Evolutionary conservation across 2,329 filamentous ascomycete species (phyloP).

Genomic region (Aspergillus piperis): DNA sequence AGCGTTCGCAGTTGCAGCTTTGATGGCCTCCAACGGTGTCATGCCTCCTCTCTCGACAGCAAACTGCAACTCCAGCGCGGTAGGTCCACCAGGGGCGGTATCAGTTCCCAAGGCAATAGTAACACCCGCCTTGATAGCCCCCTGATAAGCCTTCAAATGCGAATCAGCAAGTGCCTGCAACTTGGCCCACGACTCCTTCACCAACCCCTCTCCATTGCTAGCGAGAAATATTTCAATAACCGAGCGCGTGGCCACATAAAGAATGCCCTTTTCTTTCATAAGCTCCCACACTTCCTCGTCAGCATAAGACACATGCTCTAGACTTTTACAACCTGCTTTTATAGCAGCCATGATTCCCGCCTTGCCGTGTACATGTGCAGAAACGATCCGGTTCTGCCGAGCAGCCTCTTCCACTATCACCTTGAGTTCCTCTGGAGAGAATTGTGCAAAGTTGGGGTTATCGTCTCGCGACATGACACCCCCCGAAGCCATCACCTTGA

Average conservation of each 20-base stretch:
- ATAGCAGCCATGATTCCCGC: constrained; percentile 1
- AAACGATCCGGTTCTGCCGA: background rate
- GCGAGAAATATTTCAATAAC: background rate
- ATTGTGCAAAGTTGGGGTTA: background rate
- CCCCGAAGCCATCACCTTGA: background rate
- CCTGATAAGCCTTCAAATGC: background rate
- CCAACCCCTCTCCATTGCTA: background rate
- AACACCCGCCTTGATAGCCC: constrained; percentile 2
- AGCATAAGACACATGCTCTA: constrained; percentile 5
- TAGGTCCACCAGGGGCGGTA: background rate
- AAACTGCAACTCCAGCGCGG: background rate
- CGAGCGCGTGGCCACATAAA: constrained; percentile 2
- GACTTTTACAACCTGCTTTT: background rate
- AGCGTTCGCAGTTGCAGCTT: constrained; percentile 1
- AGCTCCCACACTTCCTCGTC: constrained; percentile 4
- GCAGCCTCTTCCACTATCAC: background rate
- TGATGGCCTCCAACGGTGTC: constrained; percentile 1
- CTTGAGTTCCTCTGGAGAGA: background rate
- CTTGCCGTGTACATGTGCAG: constrained; percentile 5
- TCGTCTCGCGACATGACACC: constrained; percentile 7
- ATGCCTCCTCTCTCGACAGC: constrained; percentile 5
- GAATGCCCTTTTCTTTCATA: background rate
- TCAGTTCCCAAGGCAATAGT: constrained; percentile 4
- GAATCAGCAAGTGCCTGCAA: background rate
- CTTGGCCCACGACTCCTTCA: constrained; percentile 3